Base-by-base conservation (phyloP, 805 yeast genomes). In the Scheffersomyces stipitis region DNA sequence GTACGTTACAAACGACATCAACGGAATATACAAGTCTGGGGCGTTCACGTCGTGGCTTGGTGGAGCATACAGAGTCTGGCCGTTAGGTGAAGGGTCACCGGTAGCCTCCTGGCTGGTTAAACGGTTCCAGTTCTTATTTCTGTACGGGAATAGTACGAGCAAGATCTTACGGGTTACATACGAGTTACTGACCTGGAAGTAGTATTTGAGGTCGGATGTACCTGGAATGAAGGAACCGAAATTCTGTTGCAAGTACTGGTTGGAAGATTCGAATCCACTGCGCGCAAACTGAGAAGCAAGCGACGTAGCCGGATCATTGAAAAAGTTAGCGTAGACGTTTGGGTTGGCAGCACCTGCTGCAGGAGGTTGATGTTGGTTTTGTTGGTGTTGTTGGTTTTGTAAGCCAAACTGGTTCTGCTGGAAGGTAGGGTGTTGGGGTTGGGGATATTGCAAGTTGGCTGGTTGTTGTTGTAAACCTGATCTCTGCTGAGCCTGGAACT, bases 1-100 rank as follows among this genome's bases (percentile, higher is more conserved):
- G 54, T 90, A 90, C 0, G 98, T 88, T 33, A 88, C 78, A 51
- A 85, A 77, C 1, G 96, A 86, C 97, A 95, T 93, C 42, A 86
- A 64, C 4, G 99, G 99, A 37, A 93, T 86, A 62, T 93, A 93
- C 69, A 93, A 75, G 59, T 93, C 99, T 2, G 99, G 99, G 0
- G 98, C 95, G 54, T 95, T 93, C 40, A 83, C 73, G 58, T 93
- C 99, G 43, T 85, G 86, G 31, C 76, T 64, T 12, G 99, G 96
- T 8, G 86, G 80, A 2, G 87, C 82, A 59, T 73, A 87, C 15
- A 57, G 47, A 20, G 59, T 62, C 57, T 5, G 56, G 9, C 32
- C 28, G 16, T 41, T 44, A 31, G 47, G 42, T 15, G 42, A 15
- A n/a, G 32, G 46, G 15, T 56, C 48, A 30, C 68, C 56, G 2